phyloP scores from a whole-genome alignment of 1,284 basidiomycete genomes.

The Papiliotrema laurentii region DNA sequence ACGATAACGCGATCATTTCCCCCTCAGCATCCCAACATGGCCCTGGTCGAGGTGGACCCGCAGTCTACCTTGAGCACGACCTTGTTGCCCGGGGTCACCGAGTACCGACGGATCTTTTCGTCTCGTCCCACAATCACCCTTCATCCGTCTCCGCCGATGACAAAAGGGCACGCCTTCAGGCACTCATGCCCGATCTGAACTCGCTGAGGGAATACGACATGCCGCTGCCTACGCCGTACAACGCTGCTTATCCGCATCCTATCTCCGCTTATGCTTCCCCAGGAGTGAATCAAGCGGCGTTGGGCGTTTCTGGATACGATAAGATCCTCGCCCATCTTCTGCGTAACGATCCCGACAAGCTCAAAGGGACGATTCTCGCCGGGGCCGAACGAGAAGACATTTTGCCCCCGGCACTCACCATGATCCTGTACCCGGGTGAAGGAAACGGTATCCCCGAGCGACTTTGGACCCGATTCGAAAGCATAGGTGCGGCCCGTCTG shows the following conservation, averaged over 20 bases:
- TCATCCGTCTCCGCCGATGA: background rate
- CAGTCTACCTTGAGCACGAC: no score
- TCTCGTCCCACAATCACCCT: no score
- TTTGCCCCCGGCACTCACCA: constrained; percentile 19
- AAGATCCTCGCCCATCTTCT: constrained; percentile 19
- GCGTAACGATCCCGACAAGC: constrained; percentile 10
- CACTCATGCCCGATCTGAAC: constrained; percentile 10
- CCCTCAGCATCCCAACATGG: no score
- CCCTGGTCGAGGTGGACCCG: no score
- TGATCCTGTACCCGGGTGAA: constrained; percentile 21
- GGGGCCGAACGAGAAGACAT: constrained; percentile 19
- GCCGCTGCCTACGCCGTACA: constrained; percentile 35
- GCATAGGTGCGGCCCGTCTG: constrained; percentile 11
- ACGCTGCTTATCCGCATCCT: constrained; percentile 39
- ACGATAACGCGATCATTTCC: no score
- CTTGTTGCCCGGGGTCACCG: no score
- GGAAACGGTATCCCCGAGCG: constrained; percentile 43
- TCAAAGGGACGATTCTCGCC: constrained; percentile 32
- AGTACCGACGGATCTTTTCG: no score
- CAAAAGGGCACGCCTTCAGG: constrained; percentile 1
- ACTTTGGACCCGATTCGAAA: constrained; percentile 28
- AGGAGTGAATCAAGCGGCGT: constrained; percentile 29
- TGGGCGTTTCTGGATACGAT: constrained; percentile 24
- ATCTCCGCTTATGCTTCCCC: constrained; percentile 39
- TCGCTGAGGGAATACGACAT: constrained; percentile 16